Percentiles rank a stretch among this genome's conserved stretches.
These are phyloP conservation scores for Glycine latifolia DNA, from an alignment of 306 rosid genomes.

Conservation along the genomic window DNA sequence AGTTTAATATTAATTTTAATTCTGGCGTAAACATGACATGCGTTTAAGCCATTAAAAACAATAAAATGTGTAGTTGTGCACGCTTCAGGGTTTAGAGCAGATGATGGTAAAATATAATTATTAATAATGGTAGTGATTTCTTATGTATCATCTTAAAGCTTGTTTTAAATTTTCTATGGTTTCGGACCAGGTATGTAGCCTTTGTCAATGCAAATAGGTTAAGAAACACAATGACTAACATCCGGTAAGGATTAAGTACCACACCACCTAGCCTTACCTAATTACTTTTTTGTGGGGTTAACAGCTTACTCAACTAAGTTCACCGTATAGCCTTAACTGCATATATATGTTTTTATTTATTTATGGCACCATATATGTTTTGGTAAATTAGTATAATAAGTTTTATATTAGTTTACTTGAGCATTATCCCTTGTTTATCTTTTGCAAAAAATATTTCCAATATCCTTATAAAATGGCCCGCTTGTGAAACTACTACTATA, in stretches of 20 bases:
- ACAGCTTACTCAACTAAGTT: background rate
- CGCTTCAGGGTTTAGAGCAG: constrained; percentile 27
- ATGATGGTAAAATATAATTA: background rate
- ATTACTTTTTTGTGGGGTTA: background rate
- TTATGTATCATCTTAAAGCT: background rate
- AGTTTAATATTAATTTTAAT: constrained; percentile 2
- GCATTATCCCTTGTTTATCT: background rate
- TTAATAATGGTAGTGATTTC: background rate
- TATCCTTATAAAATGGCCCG: background rate
- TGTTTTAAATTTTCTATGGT: background rate
- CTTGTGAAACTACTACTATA: background rate
- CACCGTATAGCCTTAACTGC: background rate
- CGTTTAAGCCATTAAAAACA: background rate
- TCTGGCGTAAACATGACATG: background rate
- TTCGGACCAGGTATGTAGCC: background rate
- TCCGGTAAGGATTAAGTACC: constrained; percentile 27
- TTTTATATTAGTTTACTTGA: background rate
- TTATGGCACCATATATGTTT: too few species aligned
- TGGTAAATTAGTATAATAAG: too few species aligned
- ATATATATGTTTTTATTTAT: too few species aligned
- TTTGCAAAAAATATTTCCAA: background rate
- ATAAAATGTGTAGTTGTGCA: constrained; percentile 14
- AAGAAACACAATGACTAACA: constrained; percentile 17
- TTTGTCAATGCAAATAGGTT: constrained; percentile 18
- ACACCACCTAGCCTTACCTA: background rate